Percentiles rank a stretch among this genome's conserved stretches.
Evolutionary conservation across 2,329 filamentous ascomycete species (phyloP).

Genomic region (Monosporascus sp.): DNA sequence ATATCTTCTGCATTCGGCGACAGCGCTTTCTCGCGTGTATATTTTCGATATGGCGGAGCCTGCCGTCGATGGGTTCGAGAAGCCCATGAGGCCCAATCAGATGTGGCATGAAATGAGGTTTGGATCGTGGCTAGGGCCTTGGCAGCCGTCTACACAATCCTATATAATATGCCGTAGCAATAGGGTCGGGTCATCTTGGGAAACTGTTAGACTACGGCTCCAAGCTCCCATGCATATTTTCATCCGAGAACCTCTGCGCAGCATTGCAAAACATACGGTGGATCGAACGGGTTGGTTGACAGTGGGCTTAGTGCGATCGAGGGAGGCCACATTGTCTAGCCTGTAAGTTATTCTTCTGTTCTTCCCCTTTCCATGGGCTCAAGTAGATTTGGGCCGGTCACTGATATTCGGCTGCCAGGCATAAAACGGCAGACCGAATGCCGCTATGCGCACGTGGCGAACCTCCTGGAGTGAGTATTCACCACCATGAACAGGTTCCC

Average conservation of each 20-base stretch:
- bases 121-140: not conserved
- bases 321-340: conserved; percentile 64
- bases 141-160: not conserved
- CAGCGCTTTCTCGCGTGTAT: not conserved
- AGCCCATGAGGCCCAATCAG: not conserved
- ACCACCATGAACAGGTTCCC: not conserved
- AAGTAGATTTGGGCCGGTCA: not conserved
- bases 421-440: conserved; percentile 74
- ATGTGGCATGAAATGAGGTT: not conserved
- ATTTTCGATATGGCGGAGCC: not conserved
- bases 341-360: conserved; percentile 39
- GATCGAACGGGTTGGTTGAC: not conserved
- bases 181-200: not conserved
- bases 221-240: not conserved
- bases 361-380: not conserved
- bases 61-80: not conserved
- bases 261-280: not conserved
- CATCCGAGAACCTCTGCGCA: not conserved
- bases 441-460: conserved; percentile 70
- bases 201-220: not conserved
- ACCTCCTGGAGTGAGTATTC: conserved; percentile 63
- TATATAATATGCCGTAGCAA: not conserved
- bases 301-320: conserved; percentile 60
- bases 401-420: conserved; percentile 40
- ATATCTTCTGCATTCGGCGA: not conserved